Evolutionary conservation across 108 stramenopile genomes (phyloP), one percentile per base, ranked within the genome.

Genomic region (Cyclotella cryptica): DNA sequence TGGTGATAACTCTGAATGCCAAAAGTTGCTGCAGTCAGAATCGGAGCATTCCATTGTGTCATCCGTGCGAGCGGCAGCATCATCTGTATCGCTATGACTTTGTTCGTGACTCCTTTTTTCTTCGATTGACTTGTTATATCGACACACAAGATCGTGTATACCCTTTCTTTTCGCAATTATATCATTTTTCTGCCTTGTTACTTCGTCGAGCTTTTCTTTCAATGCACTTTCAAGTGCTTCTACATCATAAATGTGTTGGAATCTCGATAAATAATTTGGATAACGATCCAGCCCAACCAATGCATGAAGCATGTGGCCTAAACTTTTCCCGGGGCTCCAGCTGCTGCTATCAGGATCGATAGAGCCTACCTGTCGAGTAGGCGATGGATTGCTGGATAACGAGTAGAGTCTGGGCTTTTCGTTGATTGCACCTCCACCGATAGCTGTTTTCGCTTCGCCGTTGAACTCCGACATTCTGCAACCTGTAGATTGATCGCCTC

Each of bases 231-330:
- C 90, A 45, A 94, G 67, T 19, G 64, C 14, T 27, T 74, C 69
- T 3, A 89, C 79, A 71, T 92, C 91, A 24, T 55, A 41, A 1
- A 78, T 18, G 5, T 85, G 59, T 39, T 69, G 51, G 77, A 88
- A 91, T 52, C 92, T 68, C 0, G 64, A 59, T 28, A 95, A 70
- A 67, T 92, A 95, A 71, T 90, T 91, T 0, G 94, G 94, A 70
- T 95, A 95, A 3, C 94, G 87, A 75, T 91, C 85, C 51, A 95
- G 71, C 10, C 94, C 94, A 24, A 88, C 92, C 17, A 95, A 47
- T 4, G 94, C 92, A 81, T 95, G 94, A 9, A 87, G 57, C 69
- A 92, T 60, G 73, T 95, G 94, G 26, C 91, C 79, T 59, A 77
- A 65, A 41, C 73, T 62, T 15, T 74, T 62, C n/a, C 28, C 59